Conservation (phyloP, 805 yeast species). For the Saturnispora halmiae region DNA sequence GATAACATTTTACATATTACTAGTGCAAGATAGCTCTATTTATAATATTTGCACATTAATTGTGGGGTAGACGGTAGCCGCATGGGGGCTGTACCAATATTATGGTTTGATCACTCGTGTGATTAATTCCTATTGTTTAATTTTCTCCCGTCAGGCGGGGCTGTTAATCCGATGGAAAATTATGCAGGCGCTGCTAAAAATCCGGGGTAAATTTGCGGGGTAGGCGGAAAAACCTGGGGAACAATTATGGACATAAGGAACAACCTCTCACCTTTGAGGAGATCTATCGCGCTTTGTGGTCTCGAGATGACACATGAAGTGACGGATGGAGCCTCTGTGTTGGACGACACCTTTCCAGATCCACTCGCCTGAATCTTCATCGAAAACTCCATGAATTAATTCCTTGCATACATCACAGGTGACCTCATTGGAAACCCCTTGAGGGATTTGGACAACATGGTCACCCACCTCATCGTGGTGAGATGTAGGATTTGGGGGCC, state of each 20-base stretch:
- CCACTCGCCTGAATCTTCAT: constrained; percentile 74
- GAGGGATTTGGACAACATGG: constrained; percentile 57
- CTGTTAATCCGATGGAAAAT: too few species aligned
- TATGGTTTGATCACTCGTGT: too few species aligned
- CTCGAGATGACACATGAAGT: constrained; percentile 63
- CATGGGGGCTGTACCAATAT: too few species aligned
- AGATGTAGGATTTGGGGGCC: constrained; percentile 3
- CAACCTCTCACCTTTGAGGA: constrained; percentile 16
- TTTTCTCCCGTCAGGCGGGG: neutral
- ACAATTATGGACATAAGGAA: too few species aligned
- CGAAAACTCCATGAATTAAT: constrained; percentile 51
- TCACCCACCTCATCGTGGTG: constrained; percentile 22
- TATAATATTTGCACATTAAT: too few species aligned
- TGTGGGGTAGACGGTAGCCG: too few species aligned
- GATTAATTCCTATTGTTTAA: neutral
- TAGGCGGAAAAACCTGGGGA: neutral
- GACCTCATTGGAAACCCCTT: constrained; percentile 48
- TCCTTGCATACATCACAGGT: constrained; percentile 70
- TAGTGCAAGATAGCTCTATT: too few species aligned
- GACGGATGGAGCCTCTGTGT: constrained; percentile 40
- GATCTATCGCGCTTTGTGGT: constrained; percentile 32
- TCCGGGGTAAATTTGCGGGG: constrained; percentile 7
- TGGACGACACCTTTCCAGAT: constrained; percentile 62
- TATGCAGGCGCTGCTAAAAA: too few species aligned
- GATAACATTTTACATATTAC: too few species aligned